These are phyloP conservation scores for Austroboletus eburneus DNA, from an alignment of 768 basidiomycete genomes.

Conservation along the genomic window DNA sequence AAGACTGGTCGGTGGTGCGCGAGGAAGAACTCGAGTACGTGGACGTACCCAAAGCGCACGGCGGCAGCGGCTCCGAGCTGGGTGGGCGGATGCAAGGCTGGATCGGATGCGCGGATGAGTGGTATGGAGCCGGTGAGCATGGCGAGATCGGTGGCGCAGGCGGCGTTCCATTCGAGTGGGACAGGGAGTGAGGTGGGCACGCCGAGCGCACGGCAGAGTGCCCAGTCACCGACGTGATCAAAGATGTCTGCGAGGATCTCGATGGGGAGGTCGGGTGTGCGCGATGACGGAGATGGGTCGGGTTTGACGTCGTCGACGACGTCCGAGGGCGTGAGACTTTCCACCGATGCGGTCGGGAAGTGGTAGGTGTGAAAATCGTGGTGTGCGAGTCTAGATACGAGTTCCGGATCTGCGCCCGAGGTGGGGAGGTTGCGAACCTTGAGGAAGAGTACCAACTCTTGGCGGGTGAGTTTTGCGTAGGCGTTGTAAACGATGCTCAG, in stretches of 20 bases:
- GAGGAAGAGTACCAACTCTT: constrained; percentile 73
- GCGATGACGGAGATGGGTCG: constrained; percentile 28
- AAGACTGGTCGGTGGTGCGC: constrained; percentile 63
- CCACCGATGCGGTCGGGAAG: constrained; percentile 37
- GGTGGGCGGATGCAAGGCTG: constrained; percentile 55
- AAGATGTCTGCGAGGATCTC: constrained; percentile 76
- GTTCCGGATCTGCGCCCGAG: constrained; percentile 56
- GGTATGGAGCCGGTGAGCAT: constrained; percentile 64
- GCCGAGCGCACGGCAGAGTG: constrained; percentile 72
- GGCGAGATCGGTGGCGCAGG: constrained; percentile 64
- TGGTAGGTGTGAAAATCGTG: constrained; percentile 74
- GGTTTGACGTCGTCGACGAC: constrained; percentile 18
- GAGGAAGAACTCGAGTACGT: constrained; percentile 72
- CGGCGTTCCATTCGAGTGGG: constrained; percentile 69
- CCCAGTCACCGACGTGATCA: constrained; percentile 81
- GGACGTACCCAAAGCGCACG: constrained; percentile 71
- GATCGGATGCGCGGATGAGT: constrained; percentile 57
- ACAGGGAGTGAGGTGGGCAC: constrained; percentile 64
- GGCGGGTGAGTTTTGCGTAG: constrained; percentile 61
- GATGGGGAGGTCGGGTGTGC: constrained; percentile 60
- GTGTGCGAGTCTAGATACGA: constrained; percentile 68
- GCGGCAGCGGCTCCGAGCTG: constrained; percentile 62
- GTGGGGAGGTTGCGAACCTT: constrained; percentile 67
- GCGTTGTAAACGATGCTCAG: constrained; percentile 55
- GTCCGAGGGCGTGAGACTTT: constrained; percentile 26